phyloP scores from a whole-genome alignment of 805 yeast species.

The Priceomyces medius region DNA sequence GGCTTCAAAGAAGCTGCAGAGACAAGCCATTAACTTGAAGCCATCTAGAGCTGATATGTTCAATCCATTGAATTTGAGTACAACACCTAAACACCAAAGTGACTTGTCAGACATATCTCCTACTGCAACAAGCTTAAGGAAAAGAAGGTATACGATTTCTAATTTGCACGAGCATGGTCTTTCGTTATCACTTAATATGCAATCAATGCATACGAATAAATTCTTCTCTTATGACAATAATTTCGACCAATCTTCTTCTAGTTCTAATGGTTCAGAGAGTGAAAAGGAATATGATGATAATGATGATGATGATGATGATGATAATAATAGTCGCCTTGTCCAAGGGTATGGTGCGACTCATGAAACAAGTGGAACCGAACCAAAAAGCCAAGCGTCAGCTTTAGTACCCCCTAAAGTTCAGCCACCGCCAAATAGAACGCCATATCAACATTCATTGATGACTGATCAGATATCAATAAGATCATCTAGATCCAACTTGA shows the following conservation, averaged over 20 bases:
- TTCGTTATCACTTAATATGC: constrained; percentile 70
- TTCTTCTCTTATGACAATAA: constrained; percentile 26
- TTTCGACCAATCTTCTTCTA: constrained; percentile 14
- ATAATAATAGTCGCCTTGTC: background rate
- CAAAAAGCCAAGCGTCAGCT: too few species aligned
- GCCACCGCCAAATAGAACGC: too few species aligned
- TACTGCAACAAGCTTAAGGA: constrained; percentile 13
- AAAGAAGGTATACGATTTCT: constrained; percentile 52
- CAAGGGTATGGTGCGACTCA: background rate
- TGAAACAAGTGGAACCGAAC: too few species aligned
- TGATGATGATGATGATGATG: background rate
- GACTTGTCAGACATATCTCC: constrained; percentile 7
- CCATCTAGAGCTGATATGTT: constrained; percentile 15
- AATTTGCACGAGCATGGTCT: constrained; percentile 70
- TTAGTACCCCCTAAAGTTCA: too few species aligned
- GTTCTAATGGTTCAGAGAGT: constrained; percentile 13
- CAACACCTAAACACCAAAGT: constrained; percentile 15
- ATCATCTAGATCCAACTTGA: constrained; percentile 37
- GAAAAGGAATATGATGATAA: constrained; percentile 2
- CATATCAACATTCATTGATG: too few species aligned
- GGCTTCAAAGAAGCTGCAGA: constrained; percentile 11
- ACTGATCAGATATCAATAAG: constrained; percentile 31
- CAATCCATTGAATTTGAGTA: constrained; percentile 24
- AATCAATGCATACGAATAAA: constrained; percentile 44
- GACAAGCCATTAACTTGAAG: constrained; percentile 3